phyloP scores from a whole-genome alignment of 2,329 filamentous ascomycete species.

The Aspergillus sp. region DNA sequence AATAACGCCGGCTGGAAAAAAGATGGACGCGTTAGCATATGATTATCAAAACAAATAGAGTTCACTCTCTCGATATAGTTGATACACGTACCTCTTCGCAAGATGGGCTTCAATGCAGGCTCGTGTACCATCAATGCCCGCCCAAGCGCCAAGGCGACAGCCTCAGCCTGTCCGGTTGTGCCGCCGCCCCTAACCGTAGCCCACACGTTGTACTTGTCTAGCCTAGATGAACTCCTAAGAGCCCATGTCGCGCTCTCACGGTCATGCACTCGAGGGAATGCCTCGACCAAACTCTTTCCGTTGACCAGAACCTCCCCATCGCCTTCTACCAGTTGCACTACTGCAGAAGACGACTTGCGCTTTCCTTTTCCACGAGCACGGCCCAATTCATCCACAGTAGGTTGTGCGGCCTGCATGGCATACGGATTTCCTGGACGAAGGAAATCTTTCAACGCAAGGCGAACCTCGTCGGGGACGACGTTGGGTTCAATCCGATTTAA shows the following conservation, averaged over 20 bases:
- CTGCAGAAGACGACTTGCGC: constrained; percentile 83
- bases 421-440: constrained; percentile 72
- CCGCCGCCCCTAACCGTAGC: constrained; percentile 81
- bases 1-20: constrained; percentile 74
- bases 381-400: constrained; percentile 72
- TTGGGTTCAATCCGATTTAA: constrained; percentile 83
- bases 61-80: neutral
- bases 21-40: constrained; percentile 19
- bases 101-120: constrained; percentile 80
- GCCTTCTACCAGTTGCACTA: constrained; percentile 87
- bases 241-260: constrained; percentile 93
- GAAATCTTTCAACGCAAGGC: constrained; percentile 65
- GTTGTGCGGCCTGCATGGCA: constrained; percentile 61
- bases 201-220: constrained; percentile 98
- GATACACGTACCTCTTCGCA: constrained; percentile 76
- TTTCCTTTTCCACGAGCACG: constrained; percentile 77
- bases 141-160: constrained; percentile 83
- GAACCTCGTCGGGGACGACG: constrained; percentile 70
- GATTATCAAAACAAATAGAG: neutral
- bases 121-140: constrained; percentile 89
- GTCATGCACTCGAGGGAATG: constrained; percentile 86
- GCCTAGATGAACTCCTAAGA: constrained; percentile 73
- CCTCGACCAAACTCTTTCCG: constrained; percentile 77
- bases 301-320: constrained; percentile 89
- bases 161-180: constrained; percentile 92